Evolutionary conservation across 169 alveolate genomes (phyloP), one percentile per base, ranked within the genome.

Genomic region (Babesia ovata): DNA sequence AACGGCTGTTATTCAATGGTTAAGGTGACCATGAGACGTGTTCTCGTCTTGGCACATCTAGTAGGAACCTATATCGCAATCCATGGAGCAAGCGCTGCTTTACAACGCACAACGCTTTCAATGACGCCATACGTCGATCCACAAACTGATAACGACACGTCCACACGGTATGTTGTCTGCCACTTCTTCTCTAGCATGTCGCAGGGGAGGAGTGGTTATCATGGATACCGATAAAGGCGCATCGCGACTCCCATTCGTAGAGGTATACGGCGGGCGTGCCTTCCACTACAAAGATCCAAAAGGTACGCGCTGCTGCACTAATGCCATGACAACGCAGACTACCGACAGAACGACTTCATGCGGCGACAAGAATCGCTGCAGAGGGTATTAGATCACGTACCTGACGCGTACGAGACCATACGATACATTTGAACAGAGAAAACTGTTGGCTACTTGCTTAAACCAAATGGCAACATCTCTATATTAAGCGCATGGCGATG

Each of bases 391-490:
- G 76, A 26, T 2, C 6, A 53, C 48, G 48, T 52, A 42, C 21
- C 76, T 42, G 76, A 67, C 26, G 76, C 76, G 0, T 67, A 53
- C 76, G 76, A 67, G 13, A 67, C 46, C 52, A 67, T 67, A 53
- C 63, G 65, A 36, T 33, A 36, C 28, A 52, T 67, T 36, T 67
- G 24, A 42, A 6, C 28, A 33, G 2, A 6, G 2, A 4, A 33
- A n/a, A n/a, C n/a, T n/a, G n/a, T n/a, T n/a, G n/a, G n/a, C n/a
- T n/a, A n/a, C n/a, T n/a, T n/a, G n/a, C n/a, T n/a, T n/a, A n/a
- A n/a, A n/a, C n/a, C n/a, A n/a, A n/a, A n/a, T n/a, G n/a, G n/a
- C n/a, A n/a, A n/a, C n/a, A n/a, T 33, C 39, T 33, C 39, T 33
- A 33, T 6, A 33, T 33, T 33, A 33, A 33, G 39, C 39, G 6